These are phyloP conservation scores for Phytophthora multivora DNA, from an alignment of 352 stramenopile species.

Conservation along the genomic window DNA sequence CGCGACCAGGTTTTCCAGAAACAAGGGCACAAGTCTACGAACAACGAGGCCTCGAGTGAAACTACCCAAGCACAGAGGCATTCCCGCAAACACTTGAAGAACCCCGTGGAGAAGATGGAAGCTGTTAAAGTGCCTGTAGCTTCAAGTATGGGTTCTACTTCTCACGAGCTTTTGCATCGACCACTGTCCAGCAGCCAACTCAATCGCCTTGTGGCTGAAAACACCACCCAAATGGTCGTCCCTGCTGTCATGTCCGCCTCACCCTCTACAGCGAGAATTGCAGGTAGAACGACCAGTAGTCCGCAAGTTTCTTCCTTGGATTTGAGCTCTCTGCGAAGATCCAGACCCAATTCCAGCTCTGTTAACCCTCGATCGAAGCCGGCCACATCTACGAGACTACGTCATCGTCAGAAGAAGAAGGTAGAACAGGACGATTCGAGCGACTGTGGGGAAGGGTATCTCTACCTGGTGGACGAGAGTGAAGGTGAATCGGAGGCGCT, in stretches of 20 bases:
- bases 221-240: slow-evolving; percentile 21
- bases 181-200: slow-evolving; percentile 26
- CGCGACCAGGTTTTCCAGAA: slow-evolving; percentile 57
- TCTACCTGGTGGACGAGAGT: slow-evolving; percentile 32
- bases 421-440: slow-evolving; percentile 5
- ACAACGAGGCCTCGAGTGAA: background rate
- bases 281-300: background rate
- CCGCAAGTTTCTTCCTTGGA: slow-evolving; percentile 5
- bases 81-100: slow-evolving; percentile 62
- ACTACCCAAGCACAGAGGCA: slow-evolving; percentile 10
- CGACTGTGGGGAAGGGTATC: slow-evolving; percentile 20
- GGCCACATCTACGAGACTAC: background rate
- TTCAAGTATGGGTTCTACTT: slow-evolving; percentile 1
- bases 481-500: slow-evolving; percentile 15
- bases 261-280: background rate
- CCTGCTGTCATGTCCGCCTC: slow-evolving; percentile 29
- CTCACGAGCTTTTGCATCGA: slow-evolving; percentile 22
- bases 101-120: slow-evolving; percentile 59
- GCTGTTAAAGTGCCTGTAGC: slow-evolving; percentile 4
- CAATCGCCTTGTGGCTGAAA: slow-evolving; percentile 23
- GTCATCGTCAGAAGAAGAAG: background rate
- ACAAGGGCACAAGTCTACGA: slow-evolving; percentile 4
- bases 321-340: slow-evolving; percentile 13
- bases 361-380: slow-evolving; percentile 1
- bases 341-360: slow-evolving; percentile 15